Percentiles rank a stretch among this genome's conserved stretches.
phyloP scores from a whole-genome alignment of 139 green algal genomes.

The Zygnema cylindricum region DNA sequence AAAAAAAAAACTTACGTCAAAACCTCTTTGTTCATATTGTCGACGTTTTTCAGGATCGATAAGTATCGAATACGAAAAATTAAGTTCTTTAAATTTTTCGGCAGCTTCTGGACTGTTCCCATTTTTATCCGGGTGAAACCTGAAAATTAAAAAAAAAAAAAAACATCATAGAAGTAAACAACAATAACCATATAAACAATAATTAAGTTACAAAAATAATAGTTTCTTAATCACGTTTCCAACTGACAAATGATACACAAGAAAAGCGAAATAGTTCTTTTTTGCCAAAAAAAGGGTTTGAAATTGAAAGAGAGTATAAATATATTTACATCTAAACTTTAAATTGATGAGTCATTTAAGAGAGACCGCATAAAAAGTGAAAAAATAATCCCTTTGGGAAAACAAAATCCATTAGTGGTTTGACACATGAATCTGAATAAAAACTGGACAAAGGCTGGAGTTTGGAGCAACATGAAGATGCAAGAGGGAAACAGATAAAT shows the following conservation, averaged over 20 bases:
- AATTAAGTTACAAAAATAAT: background rate
- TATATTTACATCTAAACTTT: no score
- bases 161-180: background rate
- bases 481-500: constrained; percentile 5
- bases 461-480: no score
- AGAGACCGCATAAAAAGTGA: background rate
- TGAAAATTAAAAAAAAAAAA: background rate
- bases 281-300: no score
- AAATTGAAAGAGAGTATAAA: no score
- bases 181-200: background rate
- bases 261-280: no score
- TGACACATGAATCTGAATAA: background rate
- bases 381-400: background rate
- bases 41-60: constrained; percentile 71
- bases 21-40: constrained; percentile 72
- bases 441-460: background rate
- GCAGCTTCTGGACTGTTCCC: constrained; percentile 51
- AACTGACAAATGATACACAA: no score
- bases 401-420: background rate
- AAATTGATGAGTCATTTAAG: no score
- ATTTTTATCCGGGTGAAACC: constrained; percentile 66
- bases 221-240: no score
- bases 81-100: constrained; percentile 69
- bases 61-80: constrained; percentile 73
- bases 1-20: constrained; percentile 57